Conservation (phyloP, 345 rosid species). For the Camelina sativa region DNA sequence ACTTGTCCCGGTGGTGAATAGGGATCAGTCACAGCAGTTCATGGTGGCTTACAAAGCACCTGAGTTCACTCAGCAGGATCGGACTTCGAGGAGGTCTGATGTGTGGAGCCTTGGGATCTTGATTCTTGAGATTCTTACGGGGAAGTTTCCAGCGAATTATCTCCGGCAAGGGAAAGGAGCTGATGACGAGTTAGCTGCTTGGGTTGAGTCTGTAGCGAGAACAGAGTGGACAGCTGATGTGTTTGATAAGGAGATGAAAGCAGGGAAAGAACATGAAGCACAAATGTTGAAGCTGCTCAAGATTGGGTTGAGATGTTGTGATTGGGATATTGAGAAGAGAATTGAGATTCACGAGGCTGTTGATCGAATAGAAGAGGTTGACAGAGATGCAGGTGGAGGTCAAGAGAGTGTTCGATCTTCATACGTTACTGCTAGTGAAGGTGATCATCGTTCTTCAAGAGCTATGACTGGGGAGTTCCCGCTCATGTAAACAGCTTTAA, state of each 20-base stretch:
- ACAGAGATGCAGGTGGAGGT: constrained; percentile 62
- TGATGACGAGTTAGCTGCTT: constrained; percentile 61
- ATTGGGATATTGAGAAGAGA: constrained; percentile 72
- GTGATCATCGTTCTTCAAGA: constrained; percentile 58
- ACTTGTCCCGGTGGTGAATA: constrained; percentile 58
- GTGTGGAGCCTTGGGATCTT: constrained; percentile 96
- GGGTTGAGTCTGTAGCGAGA: constrained; percentile 81
- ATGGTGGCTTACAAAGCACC: constrained; percentile 89
- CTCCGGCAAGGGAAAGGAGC: constrained; percentile 60
- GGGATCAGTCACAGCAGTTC: constrained; percentile 66
- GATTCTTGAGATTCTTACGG: constrained; percentile 74
- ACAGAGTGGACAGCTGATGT: constrained; percentile 89
- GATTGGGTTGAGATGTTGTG: constrained; percentile 86
- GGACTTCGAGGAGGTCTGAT: constrained; percentile 63
- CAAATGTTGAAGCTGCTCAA: constrained; percentile 82
- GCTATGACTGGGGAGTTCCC: constrained; percentile 58
- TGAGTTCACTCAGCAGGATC: constrained; percentile 57
- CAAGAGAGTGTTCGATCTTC: constrained; percentile 61
- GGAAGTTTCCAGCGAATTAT: constrained; percentile 84
- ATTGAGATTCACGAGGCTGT: constrained; percentile 69
- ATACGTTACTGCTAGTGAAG: constrained; percentile 57
- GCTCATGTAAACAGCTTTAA: constrained; percentile 36
- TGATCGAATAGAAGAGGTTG: constrained; percentile 52
- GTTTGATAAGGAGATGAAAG: constrained; percentile 77
- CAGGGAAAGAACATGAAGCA: constrained; percentile 63